Evolutionary conservation across 2,329 filamentous ascomycete species (phyloP), one percentile per base, ranked within the genome.

Genomic region (Cryphonectria radicalis): DNA sequence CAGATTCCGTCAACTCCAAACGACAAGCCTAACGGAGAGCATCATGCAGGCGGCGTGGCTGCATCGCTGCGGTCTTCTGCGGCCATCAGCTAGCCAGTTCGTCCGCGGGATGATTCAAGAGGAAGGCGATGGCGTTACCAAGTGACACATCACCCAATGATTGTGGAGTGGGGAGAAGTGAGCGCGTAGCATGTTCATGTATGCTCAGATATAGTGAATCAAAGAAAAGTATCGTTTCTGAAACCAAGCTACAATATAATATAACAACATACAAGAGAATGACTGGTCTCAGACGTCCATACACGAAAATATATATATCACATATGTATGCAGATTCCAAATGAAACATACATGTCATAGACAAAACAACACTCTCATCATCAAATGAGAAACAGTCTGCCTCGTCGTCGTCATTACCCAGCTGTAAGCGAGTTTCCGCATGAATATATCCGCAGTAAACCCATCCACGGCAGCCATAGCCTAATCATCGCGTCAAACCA

Each of bases 401-500:
- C n/a, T 60, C 14, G 10, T 57, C 53, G 53, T 57, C 53, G 53
- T 57, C 53, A n/a, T 57, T 57, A 17, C 43, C 43, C 7, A 43
- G 43, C 13, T 17, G 13, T 35, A 17, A 10, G 28, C 19, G 35
- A 37, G 59, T 40, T 19, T n/a, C 19, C n/a, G 32, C 32, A 25
- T 46, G 25, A n/a, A 53, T 53, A 50, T 65, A 53, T 65, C 63
- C 28, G 17, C 42, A 46, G 37, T 42, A 53, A 35, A 46, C 32
- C 63, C n/a, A 65, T 14, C 19, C 28, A 64, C 14, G 22, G 19
- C 46, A 50, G 19, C 46, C 42, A 17, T 43, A 43, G 42, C 19
- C 37, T 50, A 32, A 32, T 32, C 4, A 43, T 28, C 37, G 40
- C 22, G 28, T 53, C 46, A 50, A 11, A 40, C 63, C 43, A 65